A percentile compares a stretch with the other conserved stretches of the same genome.
phyloP scores from a whole-genome alignment of 1,284 basidiomycete species.

The Leccinum cinnamomeum region DNA sequence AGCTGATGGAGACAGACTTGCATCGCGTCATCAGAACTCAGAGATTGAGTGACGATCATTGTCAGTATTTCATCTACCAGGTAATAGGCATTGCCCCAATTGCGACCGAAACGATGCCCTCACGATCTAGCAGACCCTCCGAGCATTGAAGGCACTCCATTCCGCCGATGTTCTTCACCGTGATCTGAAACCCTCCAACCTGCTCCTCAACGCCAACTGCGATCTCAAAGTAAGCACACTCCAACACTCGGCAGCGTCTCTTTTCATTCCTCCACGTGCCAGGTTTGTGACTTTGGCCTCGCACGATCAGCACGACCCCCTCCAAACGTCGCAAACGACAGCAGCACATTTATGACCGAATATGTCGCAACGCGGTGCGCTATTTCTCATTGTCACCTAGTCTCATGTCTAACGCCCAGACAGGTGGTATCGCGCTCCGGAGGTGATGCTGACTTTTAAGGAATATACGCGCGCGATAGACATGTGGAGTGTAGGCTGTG shows the following conservation, averaged over 20 bases:
- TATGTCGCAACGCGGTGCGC: conserved; percentile 82
- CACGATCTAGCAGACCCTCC: conserved; percentile 54
- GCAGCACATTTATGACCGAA: conserved; percentile 92
- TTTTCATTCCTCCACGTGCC: conserved; percentile 11
- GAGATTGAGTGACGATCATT: conserved; percentile 85
- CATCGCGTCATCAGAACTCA: conserved; percentile 88
- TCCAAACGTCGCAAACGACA: conserved; percentile 78
- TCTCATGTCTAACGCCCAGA: conserved; percentile 6
- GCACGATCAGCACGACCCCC: conserved; percentile 82
- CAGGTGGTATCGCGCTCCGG: conserved; percentile 93
- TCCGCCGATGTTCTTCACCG: conserved; percentile 87
- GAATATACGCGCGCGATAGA: conserved; percentile 93
- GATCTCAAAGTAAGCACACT: conserved; percentile 74
- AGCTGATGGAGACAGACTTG: conserved; percentile 90
- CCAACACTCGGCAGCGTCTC: conserved; percentile 6
- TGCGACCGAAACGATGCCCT: conserved; percentile 8
- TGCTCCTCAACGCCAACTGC: conserved; percentile 92
- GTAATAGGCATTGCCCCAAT: conserved; percentile 40
- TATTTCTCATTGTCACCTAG: background rate
- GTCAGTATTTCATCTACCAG: conserved; percentile 95
- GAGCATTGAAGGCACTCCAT: conserved; percentile 91
- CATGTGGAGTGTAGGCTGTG: conserved; percentile 92
- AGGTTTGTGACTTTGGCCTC: conserved; percentile 93
- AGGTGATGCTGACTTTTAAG: conserved; percentile 95
- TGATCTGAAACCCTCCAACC: conserved; percentile 91